Conservation (phyloP, 2,329 filamentous ascomycete species). For the Pseudogymnoascus sp. region DNA sequence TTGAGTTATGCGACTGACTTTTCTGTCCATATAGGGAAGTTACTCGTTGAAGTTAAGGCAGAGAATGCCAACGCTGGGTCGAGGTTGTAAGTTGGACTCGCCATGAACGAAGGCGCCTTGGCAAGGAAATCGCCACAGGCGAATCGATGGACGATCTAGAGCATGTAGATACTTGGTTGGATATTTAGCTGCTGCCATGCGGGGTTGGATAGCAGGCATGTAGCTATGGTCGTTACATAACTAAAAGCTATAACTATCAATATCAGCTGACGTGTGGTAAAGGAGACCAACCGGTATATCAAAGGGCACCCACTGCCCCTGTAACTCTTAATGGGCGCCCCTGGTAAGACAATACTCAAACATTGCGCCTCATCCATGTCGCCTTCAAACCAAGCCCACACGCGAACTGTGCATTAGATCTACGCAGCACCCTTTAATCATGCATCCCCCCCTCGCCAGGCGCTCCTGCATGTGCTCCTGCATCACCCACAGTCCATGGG, state of each 20-base stretch:
- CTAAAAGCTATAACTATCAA: not conserved
- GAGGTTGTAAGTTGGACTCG: constrained; percentile 25
- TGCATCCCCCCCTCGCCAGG: not conserved
- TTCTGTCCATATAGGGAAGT: constrained; percentile 34
- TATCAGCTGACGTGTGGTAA: not conserved
- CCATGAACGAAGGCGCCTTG: not conserved
- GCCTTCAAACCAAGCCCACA: not conserved
- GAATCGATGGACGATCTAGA: not conserved
- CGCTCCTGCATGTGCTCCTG: not conserved
- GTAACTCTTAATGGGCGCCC: not conserved
- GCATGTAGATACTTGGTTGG: not conserved
- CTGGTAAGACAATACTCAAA: not conserved
- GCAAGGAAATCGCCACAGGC: not conserved
- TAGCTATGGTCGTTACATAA: not conserved
- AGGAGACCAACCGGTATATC: not conserved
- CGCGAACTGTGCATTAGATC: not conserved
- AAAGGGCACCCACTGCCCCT: not conserved
- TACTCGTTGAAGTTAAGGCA: constrained; percentile 48
- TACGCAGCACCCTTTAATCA: not conserved
- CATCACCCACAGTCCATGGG: not conserved
- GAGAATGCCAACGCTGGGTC: constrained; percentile 23
- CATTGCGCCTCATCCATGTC: not conserved
- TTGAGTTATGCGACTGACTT: not conserved
- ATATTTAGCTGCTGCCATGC: not conserved
- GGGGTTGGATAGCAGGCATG: not conserved